Conservation (phyloP, 495 filamentous ascomycete species). For the Diplogelasinospora grovesii region DNA sequence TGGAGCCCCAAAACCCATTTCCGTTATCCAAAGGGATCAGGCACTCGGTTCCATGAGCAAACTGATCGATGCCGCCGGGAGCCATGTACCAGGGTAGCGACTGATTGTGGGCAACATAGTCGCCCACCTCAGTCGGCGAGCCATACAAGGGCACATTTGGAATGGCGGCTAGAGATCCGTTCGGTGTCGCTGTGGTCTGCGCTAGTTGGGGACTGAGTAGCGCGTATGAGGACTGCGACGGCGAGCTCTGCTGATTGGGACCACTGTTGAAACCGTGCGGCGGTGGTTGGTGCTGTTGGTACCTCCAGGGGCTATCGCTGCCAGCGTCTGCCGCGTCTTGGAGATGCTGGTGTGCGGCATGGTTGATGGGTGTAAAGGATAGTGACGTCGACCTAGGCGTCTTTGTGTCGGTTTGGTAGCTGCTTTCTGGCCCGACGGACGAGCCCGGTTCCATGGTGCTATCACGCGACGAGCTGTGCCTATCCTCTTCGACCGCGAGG, state of each 20-base stretch:
- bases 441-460: conserved; percentile 23
- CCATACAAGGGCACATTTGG: conserved; percentile 13
- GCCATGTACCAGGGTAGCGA: conserved; percentile 24
- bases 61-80: conserved; percentile 35
- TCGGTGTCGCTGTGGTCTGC: background rate
- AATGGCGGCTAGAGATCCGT: conserved; percentile 2
- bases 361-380: conserved; percentile 49
- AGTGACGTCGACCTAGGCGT: conserved; percentile 22
- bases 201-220: conserved; percentile 12
- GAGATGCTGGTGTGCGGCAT: conserved; percentile 16
- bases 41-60: conserved; percentile 32
- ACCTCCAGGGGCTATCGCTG: background rate
- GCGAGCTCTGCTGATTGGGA: conserved; percentile 5
- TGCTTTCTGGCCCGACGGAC: conserved; percentile 17
- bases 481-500: conserved; percentile 23
- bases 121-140: conserved; percentile 16
- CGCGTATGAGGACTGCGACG: conserved; percentile 12
- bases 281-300: conserved; percentile 2
- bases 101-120: conserved; percentile 26
- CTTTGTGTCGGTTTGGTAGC: conserved; percentile 17
- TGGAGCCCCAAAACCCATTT: conserved; percentile 21
- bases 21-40: conserved; percentile 13
- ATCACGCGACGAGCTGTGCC: conserved; percentile 25
- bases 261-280: no score
- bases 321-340: background rate